Percentiles rank a stretch among this genome's conserved stretches.
These are phyloP conservation scores for Yamadazyma ubonensis DNA, from an alignment of 805 yeast genomes.

Conservation along the genomic window DNA sequence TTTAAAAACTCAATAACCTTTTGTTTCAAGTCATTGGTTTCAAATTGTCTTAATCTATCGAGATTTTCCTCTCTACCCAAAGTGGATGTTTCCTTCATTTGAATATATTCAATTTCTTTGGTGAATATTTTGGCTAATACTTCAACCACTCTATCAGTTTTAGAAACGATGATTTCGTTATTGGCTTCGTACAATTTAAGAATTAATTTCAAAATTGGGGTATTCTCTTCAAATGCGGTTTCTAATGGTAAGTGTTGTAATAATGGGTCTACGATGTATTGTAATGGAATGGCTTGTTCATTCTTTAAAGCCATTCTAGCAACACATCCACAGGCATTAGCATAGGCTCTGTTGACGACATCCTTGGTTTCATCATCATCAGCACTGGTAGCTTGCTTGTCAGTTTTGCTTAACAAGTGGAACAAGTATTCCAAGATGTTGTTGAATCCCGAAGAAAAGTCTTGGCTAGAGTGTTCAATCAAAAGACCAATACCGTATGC, in stretches of 20 bases:
- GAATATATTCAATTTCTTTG: slow-evolving; percentile 72
- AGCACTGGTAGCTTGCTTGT: slow-evolving; percentile 48
- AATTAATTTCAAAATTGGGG: slow-evolving; percentile 80
- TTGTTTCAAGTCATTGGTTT: slow-evolving; percentile 59
- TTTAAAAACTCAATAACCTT: slow-evolving; percentile 71
- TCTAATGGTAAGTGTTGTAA: slow-evolving; percentile 79
- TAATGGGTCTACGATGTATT: slow-evolving; percentile 71
- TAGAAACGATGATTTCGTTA: slow-evolving; percentile 51
- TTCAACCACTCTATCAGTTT: slow-evolving; percentile 63
- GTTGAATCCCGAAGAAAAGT: slow-evolving; percentile 63
- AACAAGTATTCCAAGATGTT: slow-evolving; percentile 71
- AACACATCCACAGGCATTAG: slow-evolving; percentile 97
- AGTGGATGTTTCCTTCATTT: slow-evolving; percentile 69
- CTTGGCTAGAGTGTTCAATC: slow-evolving; percentile 52
- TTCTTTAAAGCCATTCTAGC: slow-evolving; percentile 83
- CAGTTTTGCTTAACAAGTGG: slow-evolving; percentile 72
- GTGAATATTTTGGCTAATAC: slow-evolving; percentile 69
- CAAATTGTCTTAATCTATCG: slow-evolving; percentile 78
- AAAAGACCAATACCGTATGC: slow-evolving; percentile 93
- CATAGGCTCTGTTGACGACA: slow-evolving; percentile 76
- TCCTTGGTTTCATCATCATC: slow-evolving; percentile 68
- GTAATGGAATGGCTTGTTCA: slow-evolving; percentile 69
- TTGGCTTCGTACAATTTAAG: slow-evolving; percentile 67
- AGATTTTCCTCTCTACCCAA: slow-evolving; percentile 83
- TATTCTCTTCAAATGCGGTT: slow-evolving; percentile 89